phyloP scores from a whole-genome alignment of 306 rosid species.

The Sophora flavescens region DNA sequence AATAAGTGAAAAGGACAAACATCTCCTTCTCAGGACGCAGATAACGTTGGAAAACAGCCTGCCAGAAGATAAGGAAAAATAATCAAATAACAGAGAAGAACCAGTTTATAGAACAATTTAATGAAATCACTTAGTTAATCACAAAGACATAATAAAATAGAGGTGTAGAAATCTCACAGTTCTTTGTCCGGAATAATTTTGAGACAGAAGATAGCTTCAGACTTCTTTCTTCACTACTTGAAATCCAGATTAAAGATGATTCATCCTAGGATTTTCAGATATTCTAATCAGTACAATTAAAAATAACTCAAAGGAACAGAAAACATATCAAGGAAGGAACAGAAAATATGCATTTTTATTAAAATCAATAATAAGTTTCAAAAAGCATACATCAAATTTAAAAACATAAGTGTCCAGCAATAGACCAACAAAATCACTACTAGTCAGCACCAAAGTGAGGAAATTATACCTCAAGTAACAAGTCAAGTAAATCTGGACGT shows the following conservation, averaged over 20 bases:
- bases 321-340: conserved; percentile 16
- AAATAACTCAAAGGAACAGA: conserved; percentile 43
- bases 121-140: conserved; percentile 8
- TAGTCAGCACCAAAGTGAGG: conserved; percentile 20
- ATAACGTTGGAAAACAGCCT: conserved; percentile 96
- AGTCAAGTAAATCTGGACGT: conserved; percentile 23
- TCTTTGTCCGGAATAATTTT: conserved; percentile 93
- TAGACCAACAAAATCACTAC: conserved; percentile 16
- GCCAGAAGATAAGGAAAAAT: conserved; percentile 40
- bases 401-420: conserved; percentile 18
- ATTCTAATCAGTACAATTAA: conserved; percentile 40
- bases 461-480: conserved; percentile 19
- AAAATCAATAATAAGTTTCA: conserved; percentile 11
- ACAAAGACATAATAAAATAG: conserved; percentile 36
- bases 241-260: conserved; percentile 89
- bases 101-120: conserved; percentile 32
- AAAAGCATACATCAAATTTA: conserved; percentile 32
- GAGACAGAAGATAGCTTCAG: conserved; percentile 89
- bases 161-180: conserved; percentile 73
- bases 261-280: conserved; percentile 72
- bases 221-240: conserved; percentile 83
- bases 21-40: conserved; percentile 88
- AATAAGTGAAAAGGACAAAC: conserved; percentile 91
- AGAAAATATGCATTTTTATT: conserved; percentile 7
- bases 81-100: conserved; percentile 35